Percentiles rank a stretch among this genome's conserved stretches.
phyloP scores from a whole-genome alignment of 192 early-diverging fungal genomes.

The Mortierella alpina region DNA sequence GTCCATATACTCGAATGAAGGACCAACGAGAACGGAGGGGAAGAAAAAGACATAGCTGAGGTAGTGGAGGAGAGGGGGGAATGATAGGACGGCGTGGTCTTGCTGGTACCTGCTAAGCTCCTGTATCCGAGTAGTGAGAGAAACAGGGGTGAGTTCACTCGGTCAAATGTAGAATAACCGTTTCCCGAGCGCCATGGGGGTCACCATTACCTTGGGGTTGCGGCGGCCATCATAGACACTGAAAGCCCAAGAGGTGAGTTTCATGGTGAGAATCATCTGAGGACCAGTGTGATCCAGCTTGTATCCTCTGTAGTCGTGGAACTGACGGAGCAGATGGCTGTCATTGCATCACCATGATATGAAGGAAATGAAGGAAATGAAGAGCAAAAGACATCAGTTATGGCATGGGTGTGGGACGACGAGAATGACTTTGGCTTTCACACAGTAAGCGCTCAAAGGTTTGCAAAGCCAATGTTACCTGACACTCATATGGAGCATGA shows the following conservation, averaged over 20 bases:
- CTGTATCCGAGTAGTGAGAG: constrained; percentile 21
- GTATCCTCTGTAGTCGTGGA: constrained; percentile 57
- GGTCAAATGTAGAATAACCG: background rate
- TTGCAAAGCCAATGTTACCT: constrained; percentile 28
- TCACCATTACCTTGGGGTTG: constrained; percentile 33
- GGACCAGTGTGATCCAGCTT: constrained; percentile 89
- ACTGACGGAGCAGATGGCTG: constrained; percentile 65
- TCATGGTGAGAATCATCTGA: constrained; percentile 96
- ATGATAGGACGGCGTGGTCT: constrained; percentile 64
- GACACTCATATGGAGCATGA: constrained; percentile 75
- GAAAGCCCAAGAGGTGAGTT: constrained; percentile 89
- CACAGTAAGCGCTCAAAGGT: background rate
- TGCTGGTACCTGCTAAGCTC: constrained; percentile 75
- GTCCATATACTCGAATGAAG: constrained; percentile 81
- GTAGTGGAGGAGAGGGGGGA: constrained; percentile 81
- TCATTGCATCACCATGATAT: background rate
- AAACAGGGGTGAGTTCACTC: background rate
- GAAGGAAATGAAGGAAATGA: constrained; percentile 2
- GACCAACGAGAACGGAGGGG: constrained; percentile 84
- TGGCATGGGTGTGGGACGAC: background rate
- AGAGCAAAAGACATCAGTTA: background rate
- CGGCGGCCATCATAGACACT: constrained; percentile 81
- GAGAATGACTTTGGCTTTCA: background rate
- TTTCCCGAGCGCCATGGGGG: background rate
- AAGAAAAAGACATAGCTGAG: constrained; percentile 94